These are phyloP conservation scores for Colletotrichum tanaceti DNA, from an alignment of 2,329 filamentous ascomycete genomes.

Conservation along the genomic window DNA sequence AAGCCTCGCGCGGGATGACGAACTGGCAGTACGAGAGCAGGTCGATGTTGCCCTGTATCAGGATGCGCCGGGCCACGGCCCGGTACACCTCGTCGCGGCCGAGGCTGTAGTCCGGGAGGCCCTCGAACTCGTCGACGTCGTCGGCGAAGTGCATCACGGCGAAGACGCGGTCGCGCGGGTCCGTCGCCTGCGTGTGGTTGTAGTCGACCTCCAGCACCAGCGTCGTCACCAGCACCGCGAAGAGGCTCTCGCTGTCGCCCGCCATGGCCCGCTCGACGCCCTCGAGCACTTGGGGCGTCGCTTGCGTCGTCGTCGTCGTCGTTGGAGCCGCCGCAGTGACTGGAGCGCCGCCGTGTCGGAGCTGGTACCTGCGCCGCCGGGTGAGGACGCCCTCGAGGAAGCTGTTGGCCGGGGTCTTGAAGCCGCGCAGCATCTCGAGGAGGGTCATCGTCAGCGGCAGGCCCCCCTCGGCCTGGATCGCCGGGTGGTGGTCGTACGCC, in stretches of 20 bases:
- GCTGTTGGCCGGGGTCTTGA: constrained; percentile 17
- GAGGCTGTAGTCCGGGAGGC: constrained; percentile 24
- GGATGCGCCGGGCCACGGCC: background rate
- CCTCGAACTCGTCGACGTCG: constrained; percentile 25
- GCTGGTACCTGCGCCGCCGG: constrained; percentile 15
- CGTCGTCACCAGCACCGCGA: constrained; percentile 13
- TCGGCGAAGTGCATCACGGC: constrained; percentile 29
- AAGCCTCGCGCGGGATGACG: background rate
- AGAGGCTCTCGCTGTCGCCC: constrained; percentile 3
- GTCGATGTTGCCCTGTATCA: constrained; percentile 19
- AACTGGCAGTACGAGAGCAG: constrained; percentile 24
- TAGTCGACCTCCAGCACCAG: constrained; percentile 24
- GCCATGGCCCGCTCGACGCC: background rate
- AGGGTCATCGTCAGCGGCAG: background rate
- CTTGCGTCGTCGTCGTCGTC: no score
- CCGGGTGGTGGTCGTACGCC: background rate
- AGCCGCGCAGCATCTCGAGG: constrained; percentile 9
- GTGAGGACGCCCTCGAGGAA: constrained; percentile 22
- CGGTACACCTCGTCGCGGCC: constrained; percentile 26
- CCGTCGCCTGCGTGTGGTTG: constrained; percentile 20
- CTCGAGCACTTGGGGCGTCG: background rate
- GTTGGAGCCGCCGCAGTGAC: no score
- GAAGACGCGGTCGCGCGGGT: constrained; percentile 31
- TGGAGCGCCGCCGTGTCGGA: background rate
- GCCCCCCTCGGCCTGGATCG: background rate